A percentile compares a stretch with the other conserved stretches of the same genome.
These are phyloP conservation scores for Blakeslea trispora DNA, from an alignment of 371 early-diverging fungal species.

Conservation along the genomic window DNA sequence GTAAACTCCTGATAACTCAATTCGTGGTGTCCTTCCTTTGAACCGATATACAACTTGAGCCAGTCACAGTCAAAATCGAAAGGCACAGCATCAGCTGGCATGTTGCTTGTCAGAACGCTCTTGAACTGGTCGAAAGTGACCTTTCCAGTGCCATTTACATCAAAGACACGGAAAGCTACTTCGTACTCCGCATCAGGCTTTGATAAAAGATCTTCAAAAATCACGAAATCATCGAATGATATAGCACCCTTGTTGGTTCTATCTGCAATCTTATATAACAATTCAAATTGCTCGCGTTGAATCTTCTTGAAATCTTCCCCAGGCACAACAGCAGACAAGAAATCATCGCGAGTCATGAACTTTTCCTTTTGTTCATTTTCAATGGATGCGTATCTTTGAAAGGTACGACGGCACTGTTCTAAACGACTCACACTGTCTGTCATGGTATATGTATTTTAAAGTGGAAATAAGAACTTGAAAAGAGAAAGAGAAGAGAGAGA, in stretches of 20 bases:
- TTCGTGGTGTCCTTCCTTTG: constrained; percentile 57
- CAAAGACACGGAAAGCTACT: constrained; percentile 77
- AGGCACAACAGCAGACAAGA: constrained; percentile 69
- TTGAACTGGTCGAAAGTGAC: constrained; percentile 71
- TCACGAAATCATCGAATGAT: constrained; percentile 74
- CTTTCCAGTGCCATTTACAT: constrained; percentile 62
- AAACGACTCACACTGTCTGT: constrained; percentile 27
- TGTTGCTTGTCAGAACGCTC: constrained; percentile 59
- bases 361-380: constrained; percentile 54
- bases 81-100: constrained; percentile 61
- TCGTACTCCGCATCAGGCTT: constrained; percentile 84
- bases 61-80: constrained; percentile 78
- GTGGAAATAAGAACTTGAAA: no score
- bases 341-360: constrained; percentile 72
- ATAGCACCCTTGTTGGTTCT: constrained; percentile 59
- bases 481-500: background rate
- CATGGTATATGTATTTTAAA: constrained; percentile 3
- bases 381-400: constrained; percentile 65
- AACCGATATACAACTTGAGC: constrained; percentile 71
- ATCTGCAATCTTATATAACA: constrained; percentile 80
- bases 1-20: constrained; percentile 78
- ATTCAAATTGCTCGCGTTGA: constrained; percentile 58
- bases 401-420: constrained; percentile 59
- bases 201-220: constrained; percentile 73
- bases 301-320: constrained; percentile 66